phyloP scores from a whole-genome alignment of 2,329 filamentous ascomycete species.

The Fusarium anguioides region DNA sequence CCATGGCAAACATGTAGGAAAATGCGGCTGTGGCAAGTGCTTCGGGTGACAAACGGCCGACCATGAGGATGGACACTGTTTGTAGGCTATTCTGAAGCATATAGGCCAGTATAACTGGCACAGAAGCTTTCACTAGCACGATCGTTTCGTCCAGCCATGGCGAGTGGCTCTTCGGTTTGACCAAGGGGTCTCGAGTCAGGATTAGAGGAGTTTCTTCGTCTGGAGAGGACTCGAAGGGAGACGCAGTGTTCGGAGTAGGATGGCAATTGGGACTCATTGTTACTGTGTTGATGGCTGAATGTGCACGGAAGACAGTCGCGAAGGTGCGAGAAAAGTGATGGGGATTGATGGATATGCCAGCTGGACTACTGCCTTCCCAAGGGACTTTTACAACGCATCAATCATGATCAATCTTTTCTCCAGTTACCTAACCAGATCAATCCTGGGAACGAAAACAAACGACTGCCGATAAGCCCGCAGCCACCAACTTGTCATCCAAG shows the following conservation, averaged over 20 bases:
- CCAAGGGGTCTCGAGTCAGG: not conserved
- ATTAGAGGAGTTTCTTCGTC: constrained; percentile 40
- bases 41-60: constrained; percentile 82
- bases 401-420: too few species aligned
- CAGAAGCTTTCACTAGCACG: constrained; percentile 72
- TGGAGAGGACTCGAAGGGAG: not conserved
- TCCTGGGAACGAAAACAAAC: too few species aligned
- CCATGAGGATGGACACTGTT: constrained; percentile 83
- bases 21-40: constrained; percentile 85
- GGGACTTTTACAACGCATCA: too few species aligned
- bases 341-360: not conserved
- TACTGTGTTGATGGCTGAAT: not conserved
- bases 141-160: constrained; percentile 43
- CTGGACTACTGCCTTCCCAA: too few species aligned
- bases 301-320: too few species aligned
- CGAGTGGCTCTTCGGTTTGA: not conserved
- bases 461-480: constrained; percentile 9
- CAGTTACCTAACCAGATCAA: too few species aligned
- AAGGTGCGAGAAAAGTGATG: too few species aligned
- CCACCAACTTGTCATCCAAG: not conserved
- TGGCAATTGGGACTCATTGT: not conserved
- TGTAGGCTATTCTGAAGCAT: constrained; percentile 87
- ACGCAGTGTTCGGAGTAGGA: accelerated
- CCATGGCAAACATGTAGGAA: constrained; percentile 94
- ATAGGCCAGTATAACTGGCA: constrained; percentile 86